A percentile compares a stretch with the other conserved stretches of the same genome.
phyloP scores from a whole-genome alignment of 495 filamentous ascomycete species.

The Cercophora newfieldiana region DNA sequence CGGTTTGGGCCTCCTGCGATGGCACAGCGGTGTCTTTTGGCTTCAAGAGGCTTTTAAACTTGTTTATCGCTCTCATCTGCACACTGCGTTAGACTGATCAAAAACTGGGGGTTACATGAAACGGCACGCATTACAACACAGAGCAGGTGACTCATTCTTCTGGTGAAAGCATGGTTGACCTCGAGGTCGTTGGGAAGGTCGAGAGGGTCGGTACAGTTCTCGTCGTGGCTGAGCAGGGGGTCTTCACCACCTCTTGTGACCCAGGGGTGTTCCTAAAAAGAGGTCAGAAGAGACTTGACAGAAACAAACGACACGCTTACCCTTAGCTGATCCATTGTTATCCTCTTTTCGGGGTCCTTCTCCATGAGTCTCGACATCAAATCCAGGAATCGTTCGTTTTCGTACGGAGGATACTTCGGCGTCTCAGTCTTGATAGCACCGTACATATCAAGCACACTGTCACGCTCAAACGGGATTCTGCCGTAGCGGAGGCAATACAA shows the following conservation, averaged over 20 bases:
- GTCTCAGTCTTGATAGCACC: constrained; percentile 76
- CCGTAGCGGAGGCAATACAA: constrained; percentile 92
- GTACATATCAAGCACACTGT: constrained; percentile 80
- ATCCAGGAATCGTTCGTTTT: constrained; percentile 64
- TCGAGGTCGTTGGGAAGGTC: constrained; percentile 84
- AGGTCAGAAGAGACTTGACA: background rate
- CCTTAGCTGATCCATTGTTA: constrained; percentile 76
- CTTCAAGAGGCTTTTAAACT: constrained; percentile 66
- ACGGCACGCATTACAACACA: constrained; percentile 63
- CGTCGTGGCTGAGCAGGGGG: constrained; percentile 73
- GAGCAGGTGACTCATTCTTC: constrained; percentile 78
- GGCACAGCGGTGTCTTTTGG: constrained; percentile 16
- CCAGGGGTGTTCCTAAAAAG: constrained; percentile 81
- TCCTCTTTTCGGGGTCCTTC: constrained; percentile 75
- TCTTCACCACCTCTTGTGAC: constrained; percentile 83
- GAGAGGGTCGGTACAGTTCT: constrained; percentile 82
- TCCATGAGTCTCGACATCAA: constrained; percentile 67
- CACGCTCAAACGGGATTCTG: constrained; percentile 76
- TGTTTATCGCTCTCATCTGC: constrained; percentile 88
- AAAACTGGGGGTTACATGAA: background rate
- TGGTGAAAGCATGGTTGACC: constrained; percentile 85
- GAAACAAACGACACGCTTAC: constrained; percentile 47
- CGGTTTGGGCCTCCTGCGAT: constrained; percentile 26
- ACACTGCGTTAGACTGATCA: constrained; percentile 13
- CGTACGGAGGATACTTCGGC: constrained; percentile 50